Base-by-base conservation (phyloP, 208 protist genomes). In the Trypanosoma avium region DNA sequence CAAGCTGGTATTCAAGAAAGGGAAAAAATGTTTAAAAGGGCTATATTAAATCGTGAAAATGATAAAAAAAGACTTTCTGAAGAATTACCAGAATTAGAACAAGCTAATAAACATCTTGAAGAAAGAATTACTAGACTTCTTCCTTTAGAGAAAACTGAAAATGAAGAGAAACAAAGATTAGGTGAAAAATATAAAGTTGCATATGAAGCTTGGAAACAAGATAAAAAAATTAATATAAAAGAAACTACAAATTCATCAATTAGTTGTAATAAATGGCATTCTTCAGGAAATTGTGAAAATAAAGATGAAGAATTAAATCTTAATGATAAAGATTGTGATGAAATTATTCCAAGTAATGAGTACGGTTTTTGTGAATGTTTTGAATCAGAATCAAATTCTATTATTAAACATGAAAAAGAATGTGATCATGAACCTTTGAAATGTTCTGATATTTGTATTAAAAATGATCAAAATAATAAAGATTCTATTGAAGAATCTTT, bases 321-420 rank as follows among this genome's bases (percentile, higher is more conserved):
- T 12, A 4, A 54, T n/a, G 81, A 86, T 53, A 77, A 73, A 42
- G 54, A 58, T 3, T 93, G 87, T 63, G 40, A 45, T 5, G 60
- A 38, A 9, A 12, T 75, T 12, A 88, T 93, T 40, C 1, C 21
- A 4, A 2, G 22, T 17, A 33, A n/a, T 35, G 29, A 27, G 13
- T 79, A 76, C 3, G 87, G 87, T 3, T 87, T 68, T 66, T 93
- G 87, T 63, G 79, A 84, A 42, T 93, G 84, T 65, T 26, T 48
- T 1, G 30, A 38, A 29, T 32, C 22, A 0, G 59, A 43, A 48
- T 38, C 64, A 22, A 53, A 71, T 24, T 4, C 45, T 15, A 64
- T 32, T 27, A 17, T 59, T 7, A 4, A n/a, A 26, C 59, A 59
- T 36, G 47, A 62, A 50, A 71, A 59, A 35, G 12, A 40, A 19